Conservation (phyloP, 1,284 basidiomycete species). For the Grifola frondosa region DNA sequence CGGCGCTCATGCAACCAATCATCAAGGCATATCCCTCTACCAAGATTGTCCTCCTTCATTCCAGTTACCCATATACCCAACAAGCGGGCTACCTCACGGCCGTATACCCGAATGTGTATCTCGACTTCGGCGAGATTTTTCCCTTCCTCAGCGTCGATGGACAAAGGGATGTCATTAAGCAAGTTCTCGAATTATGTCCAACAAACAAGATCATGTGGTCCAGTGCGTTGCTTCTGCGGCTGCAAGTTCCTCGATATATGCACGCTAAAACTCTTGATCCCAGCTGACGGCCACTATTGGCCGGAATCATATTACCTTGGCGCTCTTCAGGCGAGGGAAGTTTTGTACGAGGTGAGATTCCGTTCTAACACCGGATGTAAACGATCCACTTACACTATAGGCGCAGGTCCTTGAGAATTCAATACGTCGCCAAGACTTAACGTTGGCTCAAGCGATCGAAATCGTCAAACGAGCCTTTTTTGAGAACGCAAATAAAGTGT, state of each 20-base stretch:
- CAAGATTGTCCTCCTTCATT: slow-evolving; percentile 66
- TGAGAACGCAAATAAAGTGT: slow-evolving; percentile 57
- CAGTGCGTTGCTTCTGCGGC: slow-evolving; percentile 44
- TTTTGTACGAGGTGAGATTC: slow-evolving; percentile 51
- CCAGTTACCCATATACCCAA: slow-evolving; percentile 70
- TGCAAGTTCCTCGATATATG: background rate
- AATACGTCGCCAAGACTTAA: slow-evolving; percentile 45
- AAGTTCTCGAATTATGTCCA: slow-evolving; percentile 68
- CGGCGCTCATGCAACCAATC: slow-evolving; percentile 63
- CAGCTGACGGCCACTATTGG: slow-evolving; percentile 77
- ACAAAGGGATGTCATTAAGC: slow-evolving; percentile 55
- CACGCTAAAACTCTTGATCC: slow-evolving; percentile 6
- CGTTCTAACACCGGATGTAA: background rate
- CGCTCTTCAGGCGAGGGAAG: slow-evolving; percentile 58
- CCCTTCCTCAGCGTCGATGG: slow-evolving; percentile 63
- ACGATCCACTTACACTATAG: background rate
- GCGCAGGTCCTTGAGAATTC: slow-evolving; percentile 51
- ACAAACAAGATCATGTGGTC: slow-evolving; percentile 80
- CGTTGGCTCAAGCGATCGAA: slow-evolving; percentile 45
- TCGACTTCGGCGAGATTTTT: slow-evolving; percentile 81
- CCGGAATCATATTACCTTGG: slow-evolving; percentile 75
- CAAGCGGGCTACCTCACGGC: slow-evolving; percentile 74
- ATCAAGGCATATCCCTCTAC: slow-evolving; percentile 62
- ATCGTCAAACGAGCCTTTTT: slow-evolving; percentile 56
- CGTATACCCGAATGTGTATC: slow-evolving; percentile 68